Evolutionary conservation across 345 rosid genomes (phyloP).

Genomic region (Carallia pectinifolia): DNA sequence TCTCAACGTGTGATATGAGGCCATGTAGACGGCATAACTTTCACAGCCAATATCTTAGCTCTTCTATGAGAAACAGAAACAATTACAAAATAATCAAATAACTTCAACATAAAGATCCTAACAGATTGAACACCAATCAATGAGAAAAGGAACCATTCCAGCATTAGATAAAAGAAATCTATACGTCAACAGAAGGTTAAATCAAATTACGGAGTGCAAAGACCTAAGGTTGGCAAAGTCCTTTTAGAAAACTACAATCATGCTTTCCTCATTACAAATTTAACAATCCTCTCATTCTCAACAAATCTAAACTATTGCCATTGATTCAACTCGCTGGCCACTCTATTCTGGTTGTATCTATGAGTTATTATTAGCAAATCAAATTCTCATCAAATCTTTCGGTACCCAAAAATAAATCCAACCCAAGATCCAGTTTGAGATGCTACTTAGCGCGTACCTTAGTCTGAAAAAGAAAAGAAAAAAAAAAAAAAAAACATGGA

Average conservation of each 20-base stretch:
- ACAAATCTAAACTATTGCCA: too few relatives aligned
- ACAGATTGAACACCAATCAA: too few relatives aligned
- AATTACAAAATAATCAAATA: not conserved
- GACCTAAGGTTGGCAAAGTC: too few relatives aligned
- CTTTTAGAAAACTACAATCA: too few relatives aligned
- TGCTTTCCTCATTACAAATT: too few relatives aligned
- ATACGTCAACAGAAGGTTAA: not conserved
- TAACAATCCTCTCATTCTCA: too few relatives aligned
- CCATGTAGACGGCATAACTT: not conserved
- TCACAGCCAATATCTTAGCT: not conserved
- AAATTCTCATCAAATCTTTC: not conserved
- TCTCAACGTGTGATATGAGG: not conserved
- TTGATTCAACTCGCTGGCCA: too few relatives aligned
- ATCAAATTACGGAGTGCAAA: too few relatives aligned
- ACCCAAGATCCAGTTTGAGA: not conserved
- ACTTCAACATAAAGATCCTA: not conserved
- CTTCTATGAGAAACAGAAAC: not conserved
- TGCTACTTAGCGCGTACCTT: not conserved
- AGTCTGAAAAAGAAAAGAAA: too few relatives aligned
- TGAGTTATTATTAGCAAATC: not conserved
- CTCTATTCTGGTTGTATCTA: not conserved
- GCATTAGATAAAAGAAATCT: not conserved
- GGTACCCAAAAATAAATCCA: not conserved
- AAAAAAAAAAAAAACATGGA: too few relatives aligned
- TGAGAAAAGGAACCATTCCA: not conserved